Base-by-base conservation (phyloP, 2,329 filamentous ascomycete species). In the Juglanconis oblonga region DNA sequence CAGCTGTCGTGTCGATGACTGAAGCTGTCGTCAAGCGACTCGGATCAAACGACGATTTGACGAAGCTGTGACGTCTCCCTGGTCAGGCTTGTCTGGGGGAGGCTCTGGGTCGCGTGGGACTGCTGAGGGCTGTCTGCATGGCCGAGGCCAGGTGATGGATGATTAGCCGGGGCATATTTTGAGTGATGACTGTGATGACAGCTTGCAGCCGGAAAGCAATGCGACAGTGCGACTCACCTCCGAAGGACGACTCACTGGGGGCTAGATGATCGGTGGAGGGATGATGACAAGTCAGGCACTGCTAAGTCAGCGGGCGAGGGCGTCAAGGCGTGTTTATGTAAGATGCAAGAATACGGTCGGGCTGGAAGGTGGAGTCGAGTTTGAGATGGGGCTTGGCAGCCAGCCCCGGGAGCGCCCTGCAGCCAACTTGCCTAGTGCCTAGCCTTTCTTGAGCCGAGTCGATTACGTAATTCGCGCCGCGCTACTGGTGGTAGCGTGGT, bases 231-330 rank as follows among this genome's bases (percentile, higher is more conserved):
- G 24, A 58, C 55, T 61, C 55, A 61, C 55, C 55, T 61, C 59
- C 59, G 55, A 61, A 51, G 55, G 55, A 58, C 50, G 47, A 61
- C 59, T 40, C 50, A 52, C 33, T 50, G 13, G 52, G 33, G n/a
- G n/a, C 53, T n/a, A 36, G 32, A 49, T 52, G 49, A 13, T 14
- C 14, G 7, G 49, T 42, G 54, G 47, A 57, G 33, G 45, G 54
- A 55, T 55, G 53, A 42, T 47, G 47, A 17, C 48, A 51, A 51
- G 48, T 51, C 48, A 51, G 48, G 31, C 17, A 10, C 44, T 63
- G 61, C 61, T 63, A 63, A 63, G 61, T 63, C 61, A 63, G 61
- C 61, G 58, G 50, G 40, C 49, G 44, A 51, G 53, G 57, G 48
- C 17, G 17, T 24, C 17, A 42, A 42, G 35, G 49, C 44, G 57